phyloP scores from a whole-genome alignment of 225 moss, liverwort and hornwort genomes.

The Bryum argenteum region DNA sequence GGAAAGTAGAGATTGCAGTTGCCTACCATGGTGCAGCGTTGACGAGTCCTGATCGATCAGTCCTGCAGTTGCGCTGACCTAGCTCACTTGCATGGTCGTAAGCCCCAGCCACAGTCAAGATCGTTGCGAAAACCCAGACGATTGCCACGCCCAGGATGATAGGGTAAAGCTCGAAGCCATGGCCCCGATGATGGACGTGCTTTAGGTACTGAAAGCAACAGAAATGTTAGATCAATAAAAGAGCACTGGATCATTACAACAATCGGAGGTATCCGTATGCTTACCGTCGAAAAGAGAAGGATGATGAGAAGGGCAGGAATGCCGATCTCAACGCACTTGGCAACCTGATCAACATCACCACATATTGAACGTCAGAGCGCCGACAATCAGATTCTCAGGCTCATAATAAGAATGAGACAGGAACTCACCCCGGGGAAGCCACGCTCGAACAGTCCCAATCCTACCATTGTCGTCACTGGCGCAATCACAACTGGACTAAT shows the following conservation, averaged over 20 bases:
- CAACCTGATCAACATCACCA: slow-evolving; percentile 41
- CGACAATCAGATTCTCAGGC: too few species aligned
- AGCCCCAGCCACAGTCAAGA: slow-evolving; percentile 71
- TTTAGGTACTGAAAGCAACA: slow-evolving; percentile 46
- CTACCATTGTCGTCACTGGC: slow-evolving; percentile 57
- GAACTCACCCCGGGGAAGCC: slow-evolving; percentile 63
- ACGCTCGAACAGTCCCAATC: slow-evolving; percentile 59
- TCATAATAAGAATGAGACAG: too few species aligned
- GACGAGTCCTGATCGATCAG: slow-evolving; percentile 62
- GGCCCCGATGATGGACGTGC: slow-evolving; percentile 39
- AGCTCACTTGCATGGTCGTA: slow-evolving; percentile 61
- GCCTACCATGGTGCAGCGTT: slow-evolving; percentile 56
- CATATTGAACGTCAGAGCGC: not conserved
- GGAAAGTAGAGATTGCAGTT: too few species aligned
- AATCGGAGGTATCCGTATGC: not conserved
- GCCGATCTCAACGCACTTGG: slow-evolving; percentile 75
- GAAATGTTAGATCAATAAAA: not conserved
- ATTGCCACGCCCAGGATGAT: slow-evolving; percentile 46
- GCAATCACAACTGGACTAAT: slow-evolving; percentile 74
- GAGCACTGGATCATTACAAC: not conserved
- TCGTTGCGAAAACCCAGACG: slow-evolving; percentile 61
- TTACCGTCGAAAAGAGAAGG: slow-evolving; percentile 61
- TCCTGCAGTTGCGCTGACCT: slow-evolving; percentile 65
- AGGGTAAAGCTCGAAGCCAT: slow-evolving; percentile 67
- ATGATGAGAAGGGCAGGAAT: slow-evolving; percentile 63